Conservation (phyloP, 345 rosid species). For the Salix koriyanagi region DNA sequence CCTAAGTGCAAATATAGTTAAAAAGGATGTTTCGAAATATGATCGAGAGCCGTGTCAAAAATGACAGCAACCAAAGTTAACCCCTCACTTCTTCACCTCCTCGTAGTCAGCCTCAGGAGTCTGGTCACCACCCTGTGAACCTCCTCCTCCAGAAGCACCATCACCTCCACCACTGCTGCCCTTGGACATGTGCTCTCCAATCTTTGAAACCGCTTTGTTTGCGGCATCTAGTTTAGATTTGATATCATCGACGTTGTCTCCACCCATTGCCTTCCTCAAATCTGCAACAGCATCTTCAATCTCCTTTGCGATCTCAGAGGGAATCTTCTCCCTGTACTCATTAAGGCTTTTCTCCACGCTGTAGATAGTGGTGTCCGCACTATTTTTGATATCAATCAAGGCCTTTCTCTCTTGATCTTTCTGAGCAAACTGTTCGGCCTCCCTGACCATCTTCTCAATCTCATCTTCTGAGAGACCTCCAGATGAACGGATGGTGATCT, state of each 20-base stretch:
- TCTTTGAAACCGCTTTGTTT: conserved; percentile 34
- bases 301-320: conserved; percentile 27
- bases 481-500: conserved; percentile 31
- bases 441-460: conserved; percentile 38
- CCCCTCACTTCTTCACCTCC: conserved; percentile 34
- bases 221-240: conserved; percentile 31
- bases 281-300: conserved; percentile 29
- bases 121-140: conserved; percentile 23
- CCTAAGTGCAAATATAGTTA: background rate
- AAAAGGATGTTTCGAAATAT: background rate
- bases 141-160: conserved; percentile 17
- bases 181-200: conserved; percentile 35
- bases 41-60: background rate
- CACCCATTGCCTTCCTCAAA: conserved; percentile 25
- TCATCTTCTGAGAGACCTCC: conserved; percentile 33
- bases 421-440: conserved; percentile 31
- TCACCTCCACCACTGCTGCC: conserved; percentile 23
- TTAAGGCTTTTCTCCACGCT: conserved; percentile 33
- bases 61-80: background rate
- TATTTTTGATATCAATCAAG: conserved; percentile 27
- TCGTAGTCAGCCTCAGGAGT: conserved; percentile 35
- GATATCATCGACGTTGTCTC: conserved; percentile 26
- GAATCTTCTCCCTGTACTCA: conserved; percentile 34
- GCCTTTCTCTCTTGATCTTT: conserved; percentile 34
- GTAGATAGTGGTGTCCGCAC: conserved; percentile 30